Conservation (phyloP, 371 early-diverging fungal species). For the Lichtheimia hyalospora region DNA sequence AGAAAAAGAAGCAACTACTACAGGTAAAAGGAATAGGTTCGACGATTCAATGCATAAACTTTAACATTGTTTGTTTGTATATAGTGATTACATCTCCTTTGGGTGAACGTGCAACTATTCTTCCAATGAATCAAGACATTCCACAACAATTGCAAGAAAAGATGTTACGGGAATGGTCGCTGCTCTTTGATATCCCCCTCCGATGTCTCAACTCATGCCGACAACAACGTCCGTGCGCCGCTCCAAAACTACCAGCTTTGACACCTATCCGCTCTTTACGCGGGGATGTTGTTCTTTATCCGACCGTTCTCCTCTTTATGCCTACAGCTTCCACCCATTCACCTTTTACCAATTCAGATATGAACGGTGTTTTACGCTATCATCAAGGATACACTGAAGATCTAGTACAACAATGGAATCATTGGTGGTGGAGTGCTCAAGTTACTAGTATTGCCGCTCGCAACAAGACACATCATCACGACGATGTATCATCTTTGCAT, state of each 20-base stretch:
- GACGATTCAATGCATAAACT: too few species aligned
- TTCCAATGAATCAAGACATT: slow-evolving; percentile 17
- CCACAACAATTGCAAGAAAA: slow-evolving; percentile 24
- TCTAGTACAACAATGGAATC: slow-evolving; percentile 40
- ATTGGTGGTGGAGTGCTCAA: slow-evolving; percentile 39
- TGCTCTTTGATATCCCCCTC: slow-evolving; percentile 34
- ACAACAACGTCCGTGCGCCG: not conserved
- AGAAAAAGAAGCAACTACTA: slow-evolving; percentile 13
- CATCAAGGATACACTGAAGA: slow-evolving; percentile 43
- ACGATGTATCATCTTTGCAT: too few species aligned
- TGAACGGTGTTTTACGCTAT: slow-evolving; percentile 29
- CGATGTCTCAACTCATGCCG: not conserved
- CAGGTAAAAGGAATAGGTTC: slow-evolving; percentile 12
- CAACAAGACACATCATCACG: not conserved
- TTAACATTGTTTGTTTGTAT: not conserved
- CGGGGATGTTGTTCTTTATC: slow-evolving; percentile 22
- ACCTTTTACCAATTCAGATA: slow-evolving; percentile 27
- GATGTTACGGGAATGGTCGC: slow-evolving; percentile 32
- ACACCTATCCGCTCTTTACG: slow-evolving; percentile 17
- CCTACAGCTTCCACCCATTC: slow-evolving; percentile 24
- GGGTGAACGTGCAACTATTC: slow-evolving; percentile 28
- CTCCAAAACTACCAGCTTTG: slow-evolving; percentile 4
- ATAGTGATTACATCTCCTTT: slow-evolving; percentile 40
- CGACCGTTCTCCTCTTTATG: slow-evolving; percentile 26
- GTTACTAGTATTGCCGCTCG: slow-evolving; percentile 1